Base-by-base conservation (phyloP, 768 basidiomycete species). In the Cyathus striatus region DNA sequence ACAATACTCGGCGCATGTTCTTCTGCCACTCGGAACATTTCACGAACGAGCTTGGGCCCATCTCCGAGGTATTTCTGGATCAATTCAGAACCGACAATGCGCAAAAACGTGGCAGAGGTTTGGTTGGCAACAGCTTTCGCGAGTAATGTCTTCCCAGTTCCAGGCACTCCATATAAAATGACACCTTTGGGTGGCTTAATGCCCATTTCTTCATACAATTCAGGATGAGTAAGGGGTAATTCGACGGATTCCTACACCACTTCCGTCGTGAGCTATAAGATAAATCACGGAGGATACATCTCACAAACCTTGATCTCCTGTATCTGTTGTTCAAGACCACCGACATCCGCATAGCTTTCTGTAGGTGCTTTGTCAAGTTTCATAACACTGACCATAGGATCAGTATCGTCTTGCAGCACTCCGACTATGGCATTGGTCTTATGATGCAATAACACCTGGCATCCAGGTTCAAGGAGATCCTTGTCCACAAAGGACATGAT, bases 61-160 rank as follows among this genome's bases (percentile, higher is more conserved):
- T 99, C 96, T 54, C 96, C 96, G 33, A 99, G 87, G 61, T 98
- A 99, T 62, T 98, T 99, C 73, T 99, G 96, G 47, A 99, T 98
- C 42, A 99, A 83, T 59, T 98, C 95, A 2, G 92, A 95, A 17
- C 96, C 95, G 40, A 97, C 94, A 38, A 99, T 89, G 41, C 94
- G 92, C 50, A 99, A 66, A 77, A 98, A 99, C 1, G 94, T 98
- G 0, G 95, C 94, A 3, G 93, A 96, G 27, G 95, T 98, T 66
- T 97, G 94, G 61, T 97, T 96, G 23, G 95, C 94, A 6, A 97
- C 93, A 0, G 95, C 95, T 61, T 96, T 97, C 14, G 96, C 96
- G 2, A 99, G 79, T 0, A 99, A 79, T 0, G 96, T 99, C 69
- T 99, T 99, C 43, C 96, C 96, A 10, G 95, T 98, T 43, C 96